Conservation (phyloP, 805 yeast genomes). For the Brettanomyces custersianus region DNA sequence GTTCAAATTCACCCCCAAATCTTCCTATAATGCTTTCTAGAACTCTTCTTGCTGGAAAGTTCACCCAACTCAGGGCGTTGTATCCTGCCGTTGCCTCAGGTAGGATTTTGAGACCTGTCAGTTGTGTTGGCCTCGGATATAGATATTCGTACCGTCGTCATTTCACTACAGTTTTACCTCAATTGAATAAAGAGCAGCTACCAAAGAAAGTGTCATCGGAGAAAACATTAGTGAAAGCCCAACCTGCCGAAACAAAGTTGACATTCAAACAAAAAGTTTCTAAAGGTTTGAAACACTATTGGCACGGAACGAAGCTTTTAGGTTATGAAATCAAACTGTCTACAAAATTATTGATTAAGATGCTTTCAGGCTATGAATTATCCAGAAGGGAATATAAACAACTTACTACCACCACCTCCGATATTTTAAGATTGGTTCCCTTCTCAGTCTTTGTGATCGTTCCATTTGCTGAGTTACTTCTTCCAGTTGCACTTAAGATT, state of each 20-base stretch:
- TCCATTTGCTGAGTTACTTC: constrained; percentile 90
- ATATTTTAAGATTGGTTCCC: constrained; percentile 80
- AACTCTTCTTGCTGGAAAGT: too few relatives aligned
- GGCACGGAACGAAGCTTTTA: constrained; percentile 88
- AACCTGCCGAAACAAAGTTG: constrained; percentile 27
- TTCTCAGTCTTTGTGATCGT: constrained; percentile 81
- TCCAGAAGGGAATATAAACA: constrained; percentile 87
- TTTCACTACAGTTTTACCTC: too few relatives aligned
- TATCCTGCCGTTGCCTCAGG: too few relatives aligned
- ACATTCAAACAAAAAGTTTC: constrained; percentile 78
- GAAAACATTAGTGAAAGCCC: background rate
- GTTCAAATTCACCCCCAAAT: too few relatives aligned
- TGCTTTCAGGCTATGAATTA: constrained; percentile 83
- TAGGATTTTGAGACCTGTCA: too few relatives aligned
- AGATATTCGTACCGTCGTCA: too few relatives aligned
- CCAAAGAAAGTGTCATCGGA: too few relatives aligned
- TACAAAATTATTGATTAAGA: constrained; percentile 67
- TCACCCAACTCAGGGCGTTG: too few relatives aligned
- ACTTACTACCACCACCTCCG: constrained; percentile 76
- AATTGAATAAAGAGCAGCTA: too few relatives aligned
- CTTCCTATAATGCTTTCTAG: too few relatives aligned
- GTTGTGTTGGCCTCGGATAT: too few relatives aligned
- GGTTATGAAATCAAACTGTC: constrained; percentile 85
- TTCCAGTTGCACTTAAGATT: constrained; percentile 79
- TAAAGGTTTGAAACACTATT: constrained; percentile 83